Percentiles rank a stretch among this genome's conserved stretches.
These are phyloP conservation scores for Candida orba DNA, from an alignment of 805 yeast genomes.

Conservation along the genomic window DNA sequence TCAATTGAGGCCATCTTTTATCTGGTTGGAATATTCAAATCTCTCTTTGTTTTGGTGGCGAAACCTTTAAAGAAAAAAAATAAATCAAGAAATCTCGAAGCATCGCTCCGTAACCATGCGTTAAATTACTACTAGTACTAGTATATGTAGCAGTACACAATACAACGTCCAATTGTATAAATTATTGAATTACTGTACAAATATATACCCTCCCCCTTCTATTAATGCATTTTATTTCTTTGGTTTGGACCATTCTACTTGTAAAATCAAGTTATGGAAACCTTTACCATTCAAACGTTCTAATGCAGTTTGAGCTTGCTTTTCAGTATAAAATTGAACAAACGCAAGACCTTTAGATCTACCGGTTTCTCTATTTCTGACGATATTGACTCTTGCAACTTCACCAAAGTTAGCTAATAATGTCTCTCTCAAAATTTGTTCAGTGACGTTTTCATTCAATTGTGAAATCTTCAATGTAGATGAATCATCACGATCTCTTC, in stretches of 20 bases:
- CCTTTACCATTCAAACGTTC: slow-evolving; percentile 81
- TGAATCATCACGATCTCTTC: slow-evolving; percentile 71
- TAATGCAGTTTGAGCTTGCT: slow-evolving; percentile 70
- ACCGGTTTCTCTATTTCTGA: slow-evolving; percentile 89
- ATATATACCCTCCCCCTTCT: too few relatives aligned
- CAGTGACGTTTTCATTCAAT: slow-evolving; percentile 79
- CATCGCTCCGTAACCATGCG: neutral
- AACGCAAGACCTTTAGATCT: slow-evolving; percentile 94
- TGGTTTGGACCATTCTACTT: slow-evolving; percentile 50
- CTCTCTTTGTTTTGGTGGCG: slow-evolving; percentile 9
- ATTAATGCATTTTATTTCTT: slow-evolving; percentile 2
- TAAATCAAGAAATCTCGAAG: neutral
- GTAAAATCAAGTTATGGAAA: slow-evolving; percentile 79
- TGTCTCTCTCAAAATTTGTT: slow-evolving; percentile 67
- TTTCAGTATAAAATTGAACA: slow-evolving; percentile 67
- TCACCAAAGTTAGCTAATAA: slow-evolving; percentile 63
- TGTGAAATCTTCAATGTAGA: slow-evolving; percentile 87
- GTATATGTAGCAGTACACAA: too few relatives aligned
- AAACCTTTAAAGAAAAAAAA: neutral
- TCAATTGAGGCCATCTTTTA: slow-evolving; percentile 4
- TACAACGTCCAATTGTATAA: too few relatives aligned
- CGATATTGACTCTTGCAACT: slow-evolving; percentile 68
- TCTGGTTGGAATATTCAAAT: too few relatives aligned
- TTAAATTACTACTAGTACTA: neutral
- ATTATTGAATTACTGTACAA: too few relatives aligned